Evolutionary conservation across 2,329 filamentous ascomycete species (phyloP).

Genomic region (Niveomyces coronatus): DNA sequence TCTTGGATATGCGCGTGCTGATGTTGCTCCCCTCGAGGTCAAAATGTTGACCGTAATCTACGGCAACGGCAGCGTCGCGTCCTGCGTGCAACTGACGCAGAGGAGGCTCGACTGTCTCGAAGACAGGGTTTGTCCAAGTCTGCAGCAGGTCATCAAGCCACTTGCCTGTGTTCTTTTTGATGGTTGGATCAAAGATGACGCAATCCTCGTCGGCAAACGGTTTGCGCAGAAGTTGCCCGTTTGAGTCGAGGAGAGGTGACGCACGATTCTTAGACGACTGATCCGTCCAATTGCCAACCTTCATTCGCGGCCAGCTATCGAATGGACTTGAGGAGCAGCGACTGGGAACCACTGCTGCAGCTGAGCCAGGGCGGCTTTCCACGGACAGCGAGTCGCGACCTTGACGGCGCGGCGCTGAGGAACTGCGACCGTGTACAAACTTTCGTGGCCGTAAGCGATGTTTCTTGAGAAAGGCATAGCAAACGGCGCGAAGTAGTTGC

Average conservation of each 20-base stretch:
- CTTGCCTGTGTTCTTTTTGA: conserved; percentile 15
- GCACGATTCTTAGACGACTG: conserved; percentile 5
- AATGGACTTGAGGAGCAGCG: conserved; percentile 18
- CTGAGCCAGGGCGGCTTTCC: neutral
- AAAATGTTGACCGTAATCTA: conserved; percentile 11
- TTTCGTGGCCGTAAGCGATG: conserved; percentile 54
- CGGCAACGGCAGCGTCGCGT: neutral
- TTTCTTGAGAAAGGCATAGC: conserved; percentile 64
- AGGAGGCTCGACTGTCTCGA: conserved; percentile 36
- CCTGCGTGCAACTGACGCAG: conserved; percentile 32
- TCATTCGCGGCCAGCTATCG: conserved; percentile 28
- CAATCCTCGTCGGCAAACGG: conserved; percentile 31
- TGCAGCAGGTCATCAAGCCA: conserved; percentile 54
- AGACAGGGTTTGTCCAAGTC: conserved; percentile 69
- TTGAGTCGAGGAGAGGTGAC: conserved; percentile 25
- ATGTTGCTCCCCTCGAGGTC: conserved; percentile 20
- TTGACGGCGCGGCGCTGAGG: neutral
- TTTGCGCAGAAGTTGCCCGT: conserved; percentile 31
- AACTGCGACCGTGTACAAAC: conserved; percentile 11
- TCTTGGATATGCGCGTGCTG: conserved; percentile 48
- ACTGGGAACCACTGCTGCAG: neutral
- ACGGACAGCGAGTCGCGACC: neutral
- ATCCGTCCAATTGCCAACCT: conserved; percentile 15
- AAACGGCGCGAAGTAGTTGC: conserved; percentile 58
- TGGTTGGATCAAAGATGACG: neutral